Conservation (phyloP, 805 yeast species). For the Millerago galiae region DNA sequence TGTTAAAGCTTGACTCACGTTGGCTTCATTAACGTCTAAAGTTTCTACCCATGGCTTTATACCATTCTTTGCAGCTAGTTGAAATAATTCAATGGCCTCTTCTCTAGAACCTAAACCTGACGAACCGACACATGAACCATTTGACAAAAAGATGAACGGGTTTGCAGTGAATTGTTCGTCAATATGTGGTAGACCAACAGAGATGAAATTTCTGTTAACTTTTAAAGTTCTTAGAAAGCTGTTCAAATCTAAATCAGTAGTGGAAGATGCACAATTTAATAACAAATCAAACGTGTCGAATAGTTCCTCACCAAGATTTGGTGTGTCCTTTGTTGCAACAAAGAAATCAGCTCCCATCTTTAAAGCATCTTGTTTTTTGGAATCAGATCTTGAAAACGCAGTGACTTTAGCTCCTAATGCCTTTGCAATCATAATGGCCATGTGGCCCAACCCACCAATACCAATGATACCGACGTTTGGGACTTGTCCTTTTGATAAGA, state of each 20-base stretch:
- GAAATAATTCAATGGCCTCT: constrained; percentile 62
- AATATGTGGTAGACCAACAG: constrained; percentile 63
- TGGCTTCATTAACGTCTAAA: constrained; percentile 45
- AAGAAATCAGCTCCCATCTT: constrained; percentile 48
- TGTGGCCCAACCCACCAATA: constrained; percentile 53
- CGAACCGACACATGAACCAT: constrained; percentile 48
- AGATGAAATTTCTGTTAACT: constrained; percentile 51
- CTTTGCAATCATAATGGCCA: constrained; percentile 49
- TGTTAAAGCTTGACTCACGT: constrained; percentile 48
- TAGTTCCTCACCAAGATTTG: constrained; percentile 32
- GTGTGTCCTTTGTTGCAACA: constrained; percentile 46
- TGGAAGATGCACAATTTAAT: constrained; percentile 42
- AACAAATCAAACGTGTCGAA: constrained; percentile 38
- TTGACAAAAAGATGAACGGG: constrained; percentile 44
- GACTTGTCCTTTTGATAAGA: constrained; percentile 14
- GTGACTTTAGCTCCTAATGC: constrained; percentile 56
- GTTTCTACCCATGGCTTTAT: constrained; percentile 61
- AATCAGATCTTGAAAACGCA: constrained; percentile 45
- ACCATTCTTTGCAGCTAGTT: constrained; percentile 52
- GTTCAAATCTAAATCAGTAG: constrained; percentile 40
- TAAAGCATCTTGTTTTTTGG: constrained; percentile 43
- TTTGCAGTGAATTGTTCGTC: constrained; percentile 32
- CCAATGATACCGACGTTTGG: constrained; percentile 48
- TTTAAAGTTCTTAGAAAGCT: constrained; percentile 41
- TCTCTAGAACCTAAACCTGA: constrained; percentile 55